Base-by-base conservation (phyloP, 495 filamentous ascomycete species). In the Podospora bellae-mahoneyi region DNA sequence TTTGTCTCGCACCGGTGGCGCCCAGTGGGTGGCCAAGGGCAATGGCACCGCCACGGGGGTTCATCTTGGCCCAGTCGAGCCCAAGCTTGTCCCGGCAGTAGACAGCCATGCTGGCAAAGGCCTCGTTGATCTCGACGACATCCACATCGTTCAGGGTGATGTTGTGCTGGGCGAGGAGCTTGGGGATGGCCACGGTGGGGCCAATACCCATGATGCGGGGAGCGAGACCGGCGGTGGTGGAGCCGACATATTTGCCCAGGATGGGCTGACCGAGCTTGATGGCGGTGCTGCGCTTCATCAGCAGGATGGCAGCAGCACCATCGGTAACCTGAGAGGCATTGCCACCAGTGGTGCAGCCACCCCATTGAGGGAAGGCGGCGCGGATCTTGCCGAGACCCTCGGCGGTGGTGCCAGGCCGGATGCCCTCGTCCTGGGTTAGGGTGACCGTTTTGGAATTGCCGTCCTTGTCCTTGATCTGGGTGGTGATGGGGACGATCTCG, bases 141-240 rank as follows among this genome's bases (percentile, higher is more conserved):
- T 99, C 95, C 68, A 93, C 85, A 67, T 99, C 94, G 60, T 89
- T 82, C 64, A 96, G 83, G n/a, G 82, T 84, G 69, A 99, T 76
- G 75, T 88, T 86, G 87, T 89, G 89, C 82, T 96, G 90, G 75
- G 78, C 79, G 60, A 99, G 83, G 48, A 99, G 85, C 86, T 99
- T 99, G 70, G 95, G 95, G 73, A 99, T 96, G 58, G 93, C 95
- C 64, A 96, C 85, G 16, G 92, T 90, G 28, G 95, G 95, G 32
- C 95, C 95, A 70, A 99, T 97, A 66, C 95, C 95, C 95, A 99
- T 99, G 76, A 99, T 91, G 62, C 94, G 85, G 1, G 95, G 94
- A 0, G 94, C 87, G 2, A 97, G 86, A 70, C 95, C 95, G 59
- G 92, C 91, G 53, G 96, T 90, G 10, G 94, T 97, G 32, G 93